phyloP scores from a whole-genome alignment of 2,329 filamentous ascomycete genomes.

The Paraphaeosphaeria minitans region DNA sequence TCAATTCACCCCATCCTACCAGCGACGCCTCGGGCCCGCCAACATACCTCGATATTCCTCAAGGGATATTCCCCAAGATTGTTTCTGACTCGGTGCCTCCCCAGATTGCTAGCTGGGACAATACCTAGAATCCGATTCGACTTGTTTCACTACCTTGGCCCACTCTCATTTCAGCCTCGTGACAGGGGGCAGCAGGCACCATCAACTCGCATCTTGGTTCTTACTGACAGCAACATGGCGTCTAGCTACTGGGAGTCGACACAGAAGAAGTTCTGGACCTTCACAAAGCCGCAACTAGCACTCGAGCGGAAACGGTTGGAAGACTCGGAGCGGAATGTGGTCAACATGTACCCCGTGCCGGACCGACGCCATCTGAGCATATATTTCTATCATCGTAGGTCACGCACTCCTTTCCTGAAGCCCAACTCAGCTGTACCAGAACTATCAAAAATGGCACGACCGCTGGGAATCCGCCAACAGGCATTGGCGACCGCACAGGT shows the following conservation, averaged over 20 bases:
- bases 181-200: background rate
- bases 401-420: background rate
- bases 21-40: background rate
- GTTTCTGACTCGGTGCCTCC: background rate
- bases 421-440: conserved; percentile 50
- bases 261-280: conserved; percentile 88
- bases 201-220: background rate
- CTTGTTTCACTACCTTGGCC: background rate
- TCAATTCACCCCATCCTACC: background rate
- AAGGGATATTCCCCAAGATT: background rate
- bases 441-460: conserved; percentile 80
- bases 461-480: conserved; percentile 85
- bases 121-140: background rate
- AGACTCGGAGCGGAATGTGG: conserved; percentile 73
- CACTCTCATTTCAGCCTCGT: background rate
- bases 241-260: conserved; percentile 97
- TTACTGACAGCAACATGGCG: conserved; percentile 65
- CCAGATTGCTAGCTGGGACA: background rate
- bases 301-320: conserved; percentile 77
- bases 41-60: background rate
- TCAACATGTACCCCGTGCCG: conserved; percentile 81
- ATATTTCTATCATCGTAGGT: conserved; percentile 86
- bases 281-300: conserved; percentile 79
- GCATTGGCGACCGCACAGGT: conserved; percentile 91
- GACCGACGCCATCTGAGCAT: conserved; percentile 83